Percentiles rank a stretch among this genome's conserved stretches.
phyloP scores from a whole-genome alignment of 1,139 yeast genomes.

The Nakaseomyces kungkrabaensis region DNA sequence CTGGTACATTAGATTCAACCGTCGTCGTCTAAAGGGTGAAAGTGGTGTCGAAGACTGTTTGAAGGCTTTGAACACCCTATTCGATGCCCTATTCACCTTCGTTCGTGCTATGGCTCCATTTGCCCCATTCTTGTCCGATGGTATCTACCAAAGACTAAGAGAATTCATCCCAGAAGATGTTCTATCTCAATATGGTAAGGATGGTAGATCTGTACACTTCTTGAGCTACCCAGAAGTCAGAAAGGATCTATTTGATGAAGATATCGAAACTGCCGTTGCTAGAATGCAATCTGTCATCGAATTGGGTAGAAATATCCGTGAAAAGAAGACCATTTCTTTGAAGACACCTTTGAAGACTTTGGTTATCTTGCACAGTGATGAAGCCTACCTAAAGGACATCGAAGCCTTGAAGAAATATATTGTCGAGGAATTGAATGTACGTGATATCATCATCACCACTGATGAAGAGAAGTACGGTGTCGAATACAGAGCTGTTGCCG shows the following conservation, averaged over 20 bases:
- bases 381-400: constrained; percentile 64
- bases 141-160: constrained; percentile 70
- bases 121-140: constrained; percentile 91
- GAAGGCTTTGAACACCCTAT: constrained; percentile 79
- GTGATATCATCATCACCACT: constrained; percentile 76
- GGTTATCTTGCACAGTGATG: constrained; percentile 76
- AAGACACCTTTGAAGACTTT: constrained; percentile 90
- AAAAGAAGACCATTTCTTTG: constrained; percentile 84
- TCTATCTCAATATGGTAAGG: constrained; percentile 37
- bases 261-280: constrained; percentile 71
- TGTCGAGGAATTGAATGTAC: constrained; percentile 82
- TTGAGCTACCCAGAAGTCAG: constrained; percentile 81
- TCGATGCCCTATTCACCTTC: constrained; percentile 80
- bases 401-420: constrained; percentile 71
- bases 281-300: constrained; percentile 98
- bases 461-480: constrained; percentile 92
- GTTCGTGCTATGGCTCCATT: constrained; percentile 98
- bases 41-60: constrained; percentile 75
- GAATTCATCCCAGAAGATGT: constrained; percentile 48
- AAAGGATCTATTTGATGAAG: constrained; percentile 67
- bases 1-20: constrained; percentile 98
- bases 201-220: constrained; percentile 84
- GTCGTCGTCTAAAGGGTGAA: constrained; percentile 95
- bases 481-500: constrained; percentile 89
- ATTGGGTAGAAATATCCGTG: constrained; percentile 92